Conservation (phyloP, 179 eudicot genomes). For the Beta macrorhiza region DNA sequence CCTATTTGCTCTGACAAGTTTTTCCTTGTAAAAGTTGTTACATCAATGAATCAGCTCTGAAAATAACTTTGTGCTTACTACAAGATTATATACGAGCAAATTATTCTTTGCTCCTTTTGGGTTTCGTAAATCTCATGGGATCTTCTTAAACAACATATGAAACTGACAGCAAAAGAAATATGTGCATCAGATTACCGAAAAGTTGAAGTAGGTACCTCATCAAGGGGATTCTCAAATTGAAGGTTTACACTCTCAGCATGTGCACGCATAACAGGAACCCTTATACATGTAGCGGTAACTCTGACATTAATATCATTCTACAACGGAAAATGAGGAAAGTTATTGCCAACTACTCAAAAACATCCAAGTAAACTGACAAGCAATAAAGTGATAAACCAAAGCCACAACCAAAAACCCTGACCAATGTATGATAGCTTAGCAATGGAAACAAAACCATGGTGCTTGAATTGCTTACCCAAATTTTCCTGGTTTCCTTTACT, state of each 20-base stretch:
- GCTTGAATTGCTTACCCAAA: constrained; percentile 61
- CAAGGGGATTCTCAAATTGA: constrained; percentile 85
- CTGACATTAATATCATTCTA: constrained; percentile 68
- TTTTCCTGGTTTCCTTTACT: constrained; percentile 95
- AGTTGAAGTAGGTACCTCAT: constrained; percentile 60
- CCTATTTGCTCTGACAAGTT: background rate
- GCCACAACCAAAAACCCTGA: background rate
- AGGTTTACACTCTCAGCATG: constrained; percentile 98
- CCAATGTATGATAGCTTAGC: background rate
- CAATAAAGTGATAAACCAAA: background rate
- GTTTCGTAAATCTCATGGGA: background rate
- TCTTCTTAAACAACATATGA: background rate
- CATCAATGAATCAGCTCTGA: background rate
- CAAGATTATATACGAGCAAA: background rate
- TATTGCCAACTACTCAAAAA: constrained; percentile 15
- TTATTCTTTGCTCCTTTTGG: background rate
- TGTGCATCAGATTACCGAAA: background rate
- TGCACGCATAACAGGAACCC: constrained; percentile 73
- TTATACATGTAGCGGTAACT: constrained; percentile 93
- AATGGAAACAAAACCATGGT: background rate
- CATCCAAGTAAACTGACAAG: background rate
- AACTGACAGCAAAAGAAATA: background rate
- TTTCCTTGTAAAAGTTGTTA: background rate
- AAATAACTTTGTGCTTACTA: background rate
- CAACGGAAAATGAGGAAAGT: constrained; percentile 19